Percentiles rank a stretch among this genome's conserved stretches.
Evolutionary conservation across 345 rosid genomes (phyloP).

Genomic region (Clausena lansium): DNA sequence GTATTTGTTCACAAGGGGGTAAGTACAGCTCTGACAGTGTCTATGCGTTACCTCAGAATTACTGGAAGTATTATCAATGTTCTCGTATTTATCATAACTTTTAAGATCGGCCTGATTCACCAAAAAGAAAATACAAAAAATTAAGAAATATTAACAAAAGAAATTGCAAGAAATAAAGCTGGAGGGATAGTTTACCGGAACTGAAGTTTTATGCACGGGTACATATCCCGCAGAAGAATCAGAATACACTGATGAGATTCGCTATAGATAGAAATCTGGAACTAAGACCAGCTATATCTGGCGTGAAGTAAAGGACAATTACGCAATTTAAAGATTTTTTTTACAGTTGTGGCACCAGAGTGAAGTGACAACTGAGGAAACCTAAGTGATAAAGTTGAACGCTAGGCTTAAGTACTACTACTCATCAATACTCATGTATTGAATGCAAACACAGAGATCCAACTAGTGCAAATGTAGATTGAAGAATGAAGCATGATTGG

Average conservation of each 20-base stretch:
- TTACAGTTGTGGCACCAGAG: neutral
- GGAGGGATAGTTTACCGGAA: conserved; percentile 46
- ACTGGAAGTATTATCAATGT: neutral
- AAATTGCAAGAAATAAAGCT: conserved; percentile 2
- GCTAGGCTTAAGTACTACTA: too few relatives aligned
- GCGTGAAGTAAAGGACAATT: neutral
- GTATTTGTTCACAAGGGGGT: neutral
- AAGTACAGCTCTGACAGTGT: neutral
- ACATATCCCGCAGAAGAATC: conserved; percentile 43
- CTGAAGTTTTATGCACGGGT: conserved; percentile 41
- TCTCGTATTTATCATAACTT: conserved; percentile 22
- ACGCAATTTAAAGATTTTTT: neutral
- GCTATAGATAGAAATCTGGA: neutral
- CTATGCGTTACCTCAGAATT: conserved; percentile 20
- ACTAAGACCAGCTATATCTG: neutral
- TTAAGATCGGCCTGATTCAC: conserved; percentile 25
- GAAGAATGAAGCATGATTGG: neutral
- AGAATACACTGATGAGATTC: conserved; percentile 1
- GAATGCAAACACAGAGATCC: neutral
- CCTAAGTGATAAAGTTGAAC: neutral
- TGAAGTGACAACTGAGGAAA: neutral
- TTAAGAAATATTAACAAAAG: neutral
- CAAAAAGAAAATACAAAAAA: conserved; percentile 1
- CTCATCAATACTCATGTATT: neutral
- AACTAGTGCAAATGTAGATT: conserved; percentile 2